Base-by-base conservation (phyloP, 805 yeast genomes). In the Kuraishia piskuri region DNA sequence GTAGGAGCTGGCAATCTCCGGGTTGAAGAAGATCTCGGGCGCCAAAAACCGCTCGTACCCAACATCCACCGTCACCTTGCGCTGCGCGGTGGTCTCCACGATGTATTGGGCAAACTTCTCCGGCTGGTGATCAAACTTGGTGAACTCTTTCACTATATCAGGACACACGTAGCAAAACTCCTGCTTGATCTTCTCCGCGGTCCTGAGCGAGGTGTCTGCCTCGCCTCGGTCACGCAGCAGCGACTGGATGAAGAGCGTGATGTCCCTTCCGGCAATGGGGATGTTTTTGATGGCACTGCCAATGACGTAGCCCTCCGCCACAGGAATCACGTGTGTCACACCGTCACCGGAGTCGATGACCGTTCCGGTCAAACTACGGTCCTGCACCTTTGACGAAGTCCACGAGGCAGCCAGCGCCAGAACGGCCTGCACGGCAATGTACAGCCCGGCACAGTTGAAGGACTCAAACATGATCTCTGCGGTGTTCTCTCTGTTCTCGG, bases 391-490 rank as follows among this genome's bases (percentile, higher is more conserved):
- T 19, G 96, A 83, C 14, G 96, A 88, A 4, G 99, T 92, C 99
- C 99, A 94, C 7, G 97, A 90, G 1, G 99, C 99, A 6, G 99
- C 99, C 61, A 94, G 77, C 0, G 99, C 99, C 58, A 94, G 77
- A 45, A 94, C 99, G 0, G 99, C 99, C 74, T 94, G 99, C 17
- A 94, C 99, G 14, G 99, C 99, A 65, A 94, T 94, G 72, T 94
- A 94, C 57, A 94, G 76, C 56, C 99, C 99, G 19, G 98, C 98
- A 73, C 99, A 94, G 69, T 94, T 94, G 79, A 94, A 94, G 20
- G 96, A 84, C 74, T 94, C 99, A 73, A 94, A 94, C 95, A 94
- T 94, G 66, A 94, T 94, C 69, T 94, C 99, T 12, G 99, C 99
- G 1, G 96, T 90, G 68, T 89, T 90, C 69, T 94, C 99, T 74